phyloP scores from a whole-genome alignment of 1,284 basidiomycete species.

The Cutaneotrichosporon curvatum region DNA sequence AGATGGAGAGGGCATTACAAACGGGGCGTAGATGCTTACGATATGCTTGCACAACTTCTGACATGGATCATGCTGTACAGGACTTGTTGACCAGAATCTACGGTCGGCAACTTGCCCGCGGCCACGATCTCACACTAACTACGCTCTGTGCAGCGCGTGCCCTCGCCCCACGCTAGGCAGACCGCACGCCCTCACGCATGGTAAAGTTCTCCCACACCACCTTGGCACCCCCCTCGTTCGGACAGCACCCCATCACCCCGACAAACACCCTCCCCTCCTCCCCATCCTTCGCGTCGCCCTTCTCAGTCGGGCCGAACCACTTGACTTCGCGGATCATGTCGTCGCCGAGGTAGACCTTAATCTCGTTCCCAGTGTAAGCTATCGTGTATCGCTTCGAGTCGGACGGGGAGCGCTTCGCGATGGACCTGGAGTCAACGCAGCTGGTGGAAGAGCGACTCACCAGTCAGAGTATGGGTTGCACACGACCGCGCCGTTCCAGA shows the following conservation, averaged over 20 bases:
- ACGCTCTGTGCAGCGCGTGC: no score
- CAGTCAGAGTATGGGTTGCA: constrained; percentile 32
- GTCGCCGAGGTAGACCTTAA: constrained; percentile 24
- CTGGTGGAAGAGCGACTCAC: constrained; percentile 12
- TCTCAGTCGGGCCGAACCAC: constrained; percentile 17
- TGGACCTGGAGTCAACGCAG: constrained; percentile 13
- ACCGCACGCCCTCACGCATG: constrained; percentile 14
- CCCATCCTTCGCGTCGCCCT: constrained; percentile 1
- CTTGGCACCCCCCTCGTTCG: constrained; percentile 20
- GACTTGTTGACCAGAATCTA: no score
- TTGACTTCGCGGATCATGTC: constrained; percentile 31
- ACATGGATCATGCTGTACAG: no score
- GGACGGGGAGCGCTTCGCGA: constrained; percentile 5
- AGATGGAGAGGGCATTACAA: no score
- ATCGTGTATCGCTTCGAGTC: constrained; percentile 20
- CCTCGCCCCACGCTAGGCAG: no score
- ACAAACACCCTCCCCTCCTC: constrained; percentile 17
- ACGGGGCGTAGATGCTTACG: no score
- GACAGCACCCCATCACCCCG: constrained; percentile 31
- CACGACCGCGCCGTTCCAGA: constrained; percentile 27
- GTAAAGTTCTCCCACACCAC: constrained; percentile 20
- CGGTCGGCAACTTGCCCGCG: no score
- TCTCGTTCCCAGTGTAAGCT: constrained; percentile 7
- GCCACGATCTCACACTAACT: no score
- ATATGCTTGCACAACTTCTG: no score